phyloP scores from a whole-genome alignment of 805 yeast species.

The Kuraishia floccosa region DNA sequence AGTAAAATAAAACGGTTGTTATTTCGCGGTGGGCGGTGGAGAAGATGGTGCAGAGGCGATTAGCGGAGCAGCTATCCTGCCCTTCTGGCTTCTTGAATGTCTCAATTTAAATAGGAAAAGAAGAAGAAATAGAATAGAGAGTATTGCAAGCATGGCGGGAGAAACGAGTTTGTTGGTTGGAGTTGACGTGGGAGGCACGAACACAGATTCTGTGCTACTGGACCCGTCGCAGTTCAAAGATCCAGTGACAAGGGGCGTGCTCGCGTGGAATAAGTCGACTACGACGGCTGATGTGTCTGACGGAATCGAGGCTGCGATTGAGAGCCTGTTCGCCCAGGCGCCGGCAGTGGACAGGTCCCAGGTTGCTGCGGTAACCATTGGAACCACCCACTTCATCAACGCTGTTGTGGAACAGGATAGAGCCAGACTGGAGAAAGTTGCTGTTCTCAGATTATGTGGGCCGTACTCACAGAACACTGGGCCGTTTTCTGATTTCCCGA shows the following conservation, averaged over 20 bases:
- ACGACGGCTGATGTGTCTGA: constrained; percentile 32
- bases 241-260: not conserved
- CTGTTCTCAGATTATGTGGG: constrained; percentile 32
- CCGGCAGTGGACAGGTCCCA: constrained; percentile 10
- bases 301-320: constrained; percentile 27
- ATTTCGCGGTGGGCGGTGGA: too few relatives aligned
- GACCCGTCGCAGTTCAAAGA: constrained; percentile 19
- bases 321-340: constrained; percentile 16
- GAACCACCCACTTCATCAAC: constrained; percentile 40
- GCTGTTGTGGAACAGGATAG: constrained; percentile 35
- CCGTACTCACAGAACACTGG: constrained; percentile 24
- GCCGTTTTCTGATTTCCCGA: constrained; percentile 35
- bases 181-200: constrained; percentile 42
- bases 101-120: too few relatives aligned
- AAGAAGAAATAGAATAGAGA: too few relatives aligned
- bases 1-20: too few relatives aligned
- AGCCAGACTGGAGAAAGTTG: constrained; percentile 28
- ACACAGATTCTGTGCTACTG: constrained; percentile 34
- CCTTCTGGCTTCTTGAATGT: too few relatives aligned
- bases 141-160: too few relatives aligned
- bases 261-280: constrained; percentile 24
- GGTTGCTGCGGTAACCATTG: constrained; percentile 32
- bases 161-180: constrained; percentile 20
- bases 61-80: too few relatives aligned
- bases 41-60: too few relatives aligned